A percentile compares a stretch with the other conserved stretches of the same genome.
These are phyloP conservation scores for Mariannaea elegans DNA, from an alignment of 2,329 filamentous ascomycete genomes.

Conservation along the genomic window DNA sequence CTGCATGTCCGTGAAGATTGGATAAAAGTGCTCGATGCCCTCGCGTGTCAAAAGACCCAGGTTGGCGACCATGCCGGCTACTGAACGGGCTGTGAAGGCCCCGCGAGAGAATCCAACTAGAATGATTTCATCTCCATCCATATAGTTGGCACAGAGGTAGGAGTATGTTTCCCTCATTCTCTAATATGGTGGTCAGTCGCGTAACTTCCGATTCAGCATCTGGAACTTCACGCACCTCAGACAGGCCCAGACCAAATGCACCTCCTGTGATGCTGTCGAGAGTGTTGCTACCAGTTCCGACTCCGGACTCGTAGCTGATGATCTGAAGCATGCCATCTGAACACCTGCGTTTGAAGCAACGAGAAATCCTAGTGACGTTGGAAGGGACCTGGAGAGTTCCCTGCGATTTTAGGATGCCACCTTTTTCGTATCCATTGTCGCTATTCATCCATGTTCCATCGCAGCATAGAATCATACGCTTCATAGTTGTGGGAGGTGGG, in stretches of 20 bases:
- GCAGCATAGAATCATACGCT: slow-evolving; percentile 62
- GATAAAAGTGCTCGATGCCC: slow-evolving; percentile 63
- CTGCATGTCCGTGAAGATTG: slow-evolving; percentile 66
- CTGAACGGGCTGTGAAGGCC: slow-evolving; percentile 66
- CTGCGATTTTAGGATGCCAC: slow-evolving; percentile 46
- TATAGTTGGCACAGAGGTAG: slow-evolving; percentile 70
- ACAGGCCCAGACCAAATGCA: slow-evolving; percentile 63
- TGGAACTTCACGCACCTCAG: slow-evolving; percentile 52
- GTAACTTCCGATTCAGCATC: not conserved
- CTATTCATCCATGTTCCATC: slow-evolving; percentile 65
- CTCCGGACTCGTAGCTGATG: slow-evolving; percentile 68
- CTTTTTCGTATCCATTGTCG: slow-evolving; percentile 57
- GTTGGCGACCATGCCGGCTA: slow-evolving; percentile 61
- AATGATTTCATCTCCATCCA: slow-evolving; percentile 64
- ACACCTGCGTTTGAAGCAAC: slow-evolving; percentile 62
- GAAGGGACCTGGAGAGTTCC: slow-evolving; percentile 61
- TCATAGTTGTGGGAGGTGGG: slow-evolving; percentile 36
- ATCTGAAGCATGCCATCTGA: slow-evolving; percentile 64
- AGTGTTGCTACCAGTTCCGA: slow-evolving; percentile 61
- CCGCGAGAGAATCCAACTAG: slow-evolving; percentile 67
- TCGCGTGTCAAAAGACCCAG: slow-evolving; percentile 62
- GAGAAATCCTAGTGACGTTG: slow-evolving; percentile 68
- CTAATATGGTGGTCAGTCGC: slow-evolving; percentile 42
- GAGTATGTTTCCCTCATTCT: slow-evolving; percentile 68
- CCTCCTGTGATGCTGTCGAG: slow-evolving; percentile 63